A percentile compares a stretch with the other conserved stretches of the same genome.
These are phyloP conservation scores for Gleditsia sinensis DNA, from an alignment of 306 rosid species.

Conservation along the genomic window DNA sequence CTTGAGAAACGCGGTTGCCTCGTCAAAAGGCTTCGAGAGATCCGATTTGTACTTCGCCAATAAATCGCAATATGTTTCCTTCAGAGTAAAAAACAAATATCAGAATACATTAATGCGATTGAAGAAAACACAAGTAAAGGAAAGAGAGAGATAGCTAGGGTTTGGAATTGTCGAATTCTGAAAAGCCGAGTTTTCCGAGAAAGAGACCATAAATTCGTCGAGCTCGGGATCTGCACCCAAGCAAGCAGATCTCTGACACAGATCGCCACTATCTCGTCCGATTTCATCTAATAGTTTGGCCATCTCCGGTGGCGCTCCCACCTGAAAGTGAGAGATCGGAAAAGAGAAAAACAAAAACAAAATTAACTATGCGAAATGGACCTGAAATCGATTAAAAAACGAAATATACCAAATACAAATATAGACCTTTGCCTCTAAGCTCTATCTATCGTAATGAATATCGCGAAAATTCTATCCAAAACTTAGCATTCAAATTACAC, in stretches of 20 bases:
- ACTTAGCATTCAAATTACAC: background rate
- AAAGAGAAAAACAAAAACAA: background rate
- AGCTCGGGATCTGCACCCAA: slow-evolving; percentile 74
- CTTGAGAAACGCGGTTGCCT: slow-evolving; percentile 67
- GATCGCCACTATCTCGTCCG: slow-evolving; percentile 35
- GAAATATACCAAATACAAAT: background rate
- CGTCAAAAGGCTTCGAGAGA: slow-evolving; percentile 59
- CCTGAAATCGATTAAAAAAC: background rate
- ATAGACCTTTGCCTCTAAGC: background rate
- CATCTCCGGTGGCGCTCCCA: slow-evolving; percentile 71
- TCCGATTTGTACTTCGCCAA: slow-evolving; percentile 67
- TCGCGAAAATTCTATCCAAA: background rate
- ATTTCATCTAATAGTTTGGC: slow-evolving; percentile 53
- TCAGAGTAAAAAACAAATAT: background rate
- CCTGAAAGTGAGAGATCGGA: slow-evolving; percentile 43
- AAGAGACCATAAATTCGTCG: slow-evolving; percentile 73
- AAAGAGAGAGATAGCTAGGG: slow-evolving; percentile 35
- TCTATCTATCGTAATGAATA: background rate
- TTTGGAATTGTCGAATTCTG: background rate
- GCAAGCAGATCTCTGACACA: slow-evolving; percentile 36
- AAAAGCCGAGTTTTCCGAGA: background rate
- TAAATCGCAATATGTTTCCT: slow-evolving; percentile 63
- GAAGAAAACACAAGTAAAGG: background rate
- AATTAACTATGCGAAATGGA: background rate
- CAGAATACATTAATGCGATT: background rate